These are phyloP conservation scores for Xerocomus amazonicus DNA, from an alignment of 1,284 basidiomycete genomes.

Conservation along the genomic window DNA sequence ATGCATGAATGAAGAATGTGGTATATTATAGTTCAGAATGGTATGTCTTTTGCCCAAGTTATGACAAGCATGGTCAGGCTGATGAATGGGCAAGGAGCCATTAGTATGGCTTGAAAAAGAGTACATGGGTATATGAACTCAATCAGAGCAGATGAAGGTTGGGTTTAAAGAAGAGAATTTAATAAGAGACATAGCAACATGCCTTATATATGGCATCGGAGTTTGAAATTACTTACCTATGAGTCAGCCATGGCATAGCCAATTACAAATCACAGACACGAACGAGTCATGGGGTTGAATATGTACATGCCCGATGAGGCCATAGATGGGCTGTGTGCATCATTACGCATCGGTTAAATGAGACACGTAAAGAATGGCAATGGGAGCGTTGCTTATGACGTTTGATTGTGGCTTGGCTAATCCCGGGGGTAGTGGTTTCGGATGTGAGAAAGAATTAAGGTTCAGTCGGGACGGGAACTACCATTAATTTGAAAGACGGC, in stretches of 20 bases:
- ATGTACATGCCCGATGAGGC: too few relatives aligned
- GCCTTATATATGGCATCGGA: conserved; percentile 20
- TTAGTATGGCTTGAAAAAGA: neutral
- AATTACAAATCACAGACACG: conserved; percentile 2
- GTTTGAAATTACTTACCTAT: conserved; percentile 11
- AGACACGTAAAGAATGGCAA: neutral
- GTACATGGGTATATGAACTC: conserved; percentile 6
- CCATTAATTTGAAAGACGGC: conserved; percentile 24
- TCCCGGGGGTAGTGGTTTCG: neutral
- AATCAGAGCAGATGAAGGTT: neutral
- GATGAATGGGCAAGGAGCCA: neutral
- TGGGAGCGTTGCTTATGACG: neutral
- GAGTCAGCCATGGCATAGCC: conserved; percentile 9
- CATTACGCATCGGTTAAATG: too few relatives aligned
- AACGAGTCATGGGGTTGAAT: neutral
- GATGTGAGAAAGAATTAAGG: conserved; percentile 17
- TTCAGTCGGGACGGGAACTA: conserved; percentile 9
- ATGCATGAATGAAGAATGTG: neutral
- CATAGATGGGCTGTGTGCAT: neutral
- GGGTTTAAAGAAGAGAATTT: neutral
- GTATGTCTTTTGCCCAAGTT: conserved; percentile 7
- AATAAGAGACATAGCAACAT: neutral
- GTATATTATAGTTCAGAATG: neutral
- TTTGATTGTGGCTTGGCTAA: neutral
- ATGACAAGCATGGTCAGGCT: neutral